These are phyloP conservation scores for Sarocladium oryzae DNA, from an alignment of 2,329 filamentous ascomycete species.

Conservation along the genomic window DNA sequence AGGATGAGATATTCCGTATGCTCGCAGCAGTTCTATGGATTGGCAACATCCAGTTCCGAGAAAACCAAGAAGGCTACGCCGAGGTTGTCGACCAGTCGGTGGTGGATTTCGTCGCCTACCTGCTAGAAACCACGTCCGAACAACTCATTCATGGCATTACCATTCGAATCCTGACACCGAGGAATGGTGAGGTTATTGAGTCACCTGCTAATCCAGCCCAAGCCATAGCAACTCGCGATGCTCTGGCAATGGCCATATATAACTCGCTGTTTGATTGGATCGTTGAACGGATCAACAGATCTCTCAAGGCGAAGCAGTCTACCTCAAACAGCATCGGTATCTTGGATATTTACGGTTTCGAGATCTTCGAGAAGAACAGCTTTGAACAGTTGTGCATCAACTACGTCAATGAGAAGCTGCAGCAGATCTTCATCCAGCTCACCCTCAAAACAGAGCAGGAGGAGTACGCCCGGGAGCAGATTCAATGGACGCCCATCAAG, in stretches of 20 bases:
- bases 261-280: slow-evolving; percentile 99
- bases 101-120: slow-evolving; percentile 88
- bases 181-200: slow-evolving; percentile 60
- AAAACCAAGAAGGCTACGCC: slow-evolving; percentile 86
- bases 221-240: slow-evolving; percentile 80
- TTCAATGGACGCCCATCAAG: slow-evolving; percentile 97
- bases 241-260: slow-evolving; percentile 91
- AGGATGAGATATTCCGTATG: slow-evolving; percentile 96
- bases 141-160: slow-evolving; percentile 84
- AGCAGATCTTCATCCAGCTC: slow-evolving; percentile 98
- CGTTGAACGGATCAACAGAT: slow-evolving; percentile 83
- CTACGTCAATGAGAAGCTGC: slow-evolving; percentile 98
- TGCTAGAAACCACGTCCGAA: slow-evolving; percentile 78
- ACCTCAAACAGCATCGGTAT: slow-evolving; percentile 88
- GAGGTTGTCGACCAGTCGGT: slow-evolving; percentile 83
- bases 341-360: slow-evolving; percentile 97
- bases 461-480: slow-evolving; percentile 92
- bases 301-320: slow-evolving; percentile 69
- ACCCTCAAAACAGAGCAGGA: slow-evolving; percentile 96
- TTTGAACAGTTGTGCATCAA: slow-evolving; percentile 99
- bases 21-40: slow-evolving; percentile 87
- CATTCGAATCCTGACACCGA: slow-evolving; percentile 71
- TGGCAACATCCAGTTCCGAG: slow-evolving; percentile 84
- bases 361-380: slow-evolving; percentile 98
- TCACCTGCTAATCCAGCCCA: slow-evolving; percentile 82